Base-by-base conservation (phyloP, 1,284 basidiomycete genomes). In the Ceratorhiza oryzae-sativae region DNA sequence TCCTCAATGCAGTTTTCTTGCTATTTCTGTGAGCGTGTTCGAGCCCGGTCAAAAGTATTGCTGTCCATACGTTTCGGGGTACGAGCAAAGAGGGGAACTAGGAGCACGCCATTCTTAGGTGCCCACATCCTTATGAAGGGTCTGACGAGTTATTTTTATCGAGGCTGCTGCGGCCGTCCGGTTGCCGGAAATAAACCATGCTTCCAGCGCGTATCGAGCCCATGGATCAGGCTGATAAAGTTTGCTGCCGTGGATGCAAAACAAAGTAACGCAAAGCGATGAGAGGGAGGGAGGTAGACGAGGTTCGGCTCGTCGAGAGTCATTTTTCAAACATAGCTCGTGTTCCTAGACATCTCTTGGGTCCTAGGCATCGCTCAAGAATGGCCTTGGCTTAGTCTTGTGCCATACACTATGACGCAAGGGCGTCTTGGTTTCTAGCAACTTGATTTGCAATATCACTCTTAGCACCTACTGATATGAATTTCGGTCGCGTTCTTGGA, bases 351-450 rank as follows among this genome's bases (percentile, higher is more conserved):
- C 23, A 42, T 61, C 15, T 46, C 58, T 59, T 59, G 5, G 58
- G 23, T 25, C 49, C 30, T 53, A 53, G 49, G 58, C 25, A 42
- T 59, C 25, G 23, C 41, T 34, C 27, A 32, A 30, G 41, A 53
- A 45, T 42, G 56, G 13, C 20, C 63, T 67, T 67, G 63, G 63
- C 63, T 23, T 42, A 39, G 13, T 13, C 63, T 67, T 67, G 63
- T 48, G 49, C 23, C 34, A 12, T 58, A 39, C 36, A 53, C 65
- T 10, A 42, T 70, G 65, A 58, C 65, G 53, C 30, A 59, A 32
- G n/a, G 49, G 23, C 36, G 36, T 13, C 36, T n/a, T n/a, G 13
- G 8, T 55, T 23, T 15, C 13, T 32, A 8, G 53, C 30, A 5
- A n/a, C 13, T 18, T 55, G 3, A 55, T 55, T 55, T 55, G 30